phyloP scores from a whole-genome alignment of 257 asterid genomes.

The Nicotiana benthamiana region DNA sequence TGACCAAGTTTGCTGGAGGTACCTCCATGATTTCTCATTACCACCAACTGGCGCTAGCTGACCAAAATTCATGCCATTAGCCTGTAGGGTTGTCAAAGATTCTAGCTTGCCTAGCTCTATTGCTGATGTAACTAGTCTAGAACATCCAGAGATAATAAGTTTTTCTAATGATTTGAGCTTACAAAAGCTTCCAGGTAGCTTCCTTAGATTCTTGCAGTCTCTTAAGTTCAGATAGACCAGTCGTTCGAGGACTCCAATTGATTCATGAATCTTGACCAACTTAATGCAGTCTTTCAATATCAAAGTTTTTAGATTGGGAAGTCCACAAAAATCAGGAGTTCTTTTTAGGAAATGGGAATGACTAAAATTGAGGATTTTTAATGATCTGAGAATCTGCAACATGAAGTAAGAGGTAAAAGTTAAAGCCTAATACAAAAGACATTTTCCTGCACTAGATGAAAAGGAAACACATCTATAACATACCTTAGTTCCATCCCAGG shows the following conservation, averaged over 20 bases:
- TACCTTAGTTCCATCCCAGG: slow-evolving; percentile 3
- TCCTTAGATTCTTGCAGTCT: slow-evolving; percentile 9
- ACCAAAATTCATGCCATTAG: slow-evolving; percentile 6
- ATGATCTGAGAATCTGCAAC: slow-evolving; percentile 1
- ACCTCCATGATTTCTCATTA: not conserved
- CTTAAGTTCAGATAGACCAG: slow-evolving; percentile 5
- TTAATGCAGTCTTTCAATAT: slow-evolving; percentile 14
- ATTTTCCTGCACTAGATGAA: not conserved
- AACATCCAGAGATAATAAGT: slow-evolving; percentile 10
- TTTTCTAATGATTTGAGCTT: slow-evolving; percentile 9
- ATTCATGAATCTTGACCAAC: slow-evolving; percentile 16
- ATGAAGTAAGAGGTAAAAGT: not conserved
- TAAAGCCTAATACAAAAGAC: not conserved
- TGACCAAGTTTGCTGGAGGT: not conserved
- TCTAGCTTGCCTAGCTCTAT: slow-evolving; percentile 5
- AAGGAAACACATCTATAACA: not conserved
- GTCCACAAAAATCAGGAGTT: slow-evolving; percentile 8
- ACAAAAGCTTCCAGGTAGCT: slow-evolving; percentile 1
- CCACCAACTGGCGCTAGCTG: not conserved
- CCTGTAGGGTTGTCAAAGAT: slow-evolving; percentile 7
- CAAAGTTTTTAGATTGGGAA: slow-evolving; percentile 7
- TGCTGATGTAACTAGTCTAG: not conserved
- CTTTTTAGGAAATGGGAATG: not conserved
- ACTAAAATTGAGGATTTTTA: slow-evolving; percentile 9
- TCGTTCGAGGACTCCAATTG: slow-evolving; percentile 3